phyloP scores from a whole-genome alignment of 129 eudicot genomes.

The Artemisia annua region DNA sequence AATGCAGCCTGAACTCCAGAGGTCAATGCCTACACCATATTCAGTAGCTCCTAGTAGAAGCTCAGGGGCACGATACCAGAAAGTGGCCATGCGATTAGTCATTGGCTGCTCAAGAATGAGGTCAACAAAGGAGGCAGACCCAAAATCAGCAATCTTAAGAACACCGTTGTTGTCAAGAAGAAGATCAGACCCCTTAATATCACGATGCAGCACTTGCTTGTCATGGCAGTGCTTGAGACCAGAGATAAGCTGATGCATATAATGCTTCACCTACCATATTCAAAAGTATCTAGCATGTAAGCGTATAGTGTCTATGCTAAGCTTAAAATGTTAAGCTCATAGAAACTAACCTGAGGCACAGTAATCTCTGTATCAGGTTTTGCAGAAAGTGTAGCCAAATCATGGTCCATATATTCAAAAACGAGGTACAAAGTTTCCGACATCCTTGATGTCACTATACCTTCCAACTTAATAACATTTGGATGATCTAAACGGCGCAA shows the following conservation, averaged over 20 bases:
- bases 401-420: constrained; percentile 19
- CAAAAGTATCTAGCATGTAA: background rate
- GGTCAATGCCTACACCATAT: constrained; percentile 13
- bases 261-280: constrained; percentile 8
- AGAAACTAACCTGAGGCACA: background rate
- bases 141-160: constrained; percentile 19
- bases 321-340: background rate
- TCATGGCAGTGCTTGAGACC: constrained; percentile 17
- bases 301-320: background rate
- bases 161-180: constrained; percentile 2
- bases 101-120: constrained; percentile 17
- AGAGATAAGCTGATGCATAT: constrained; percentile 11
- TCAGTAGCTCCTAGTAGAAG: constrained; percentile 23
- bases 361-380: background rate
- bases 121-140: constrained; percentile 9
- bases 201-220: constrained; percentile 10
- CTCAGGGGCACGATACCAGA: constrained; percentile 25
- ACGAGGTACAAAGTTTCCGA: constrained; percentile 2
- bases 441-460: constrained; percentile 15
- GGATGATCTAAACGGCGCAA: constrained; percentile 18
- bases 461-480: background rate
- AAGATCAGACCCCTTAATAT: constrained; percentile 11
- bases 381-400: constrained; percentile 14
- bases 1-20: constrained; percentile 18
- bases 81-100: constrained; percentile 8